Percentiles rank a stretch among this genome's conserved stretches.
Conservation (phyloP, 1,284 basidiomycete genomes). For the Ganoderma leucocontextum region DNA sequence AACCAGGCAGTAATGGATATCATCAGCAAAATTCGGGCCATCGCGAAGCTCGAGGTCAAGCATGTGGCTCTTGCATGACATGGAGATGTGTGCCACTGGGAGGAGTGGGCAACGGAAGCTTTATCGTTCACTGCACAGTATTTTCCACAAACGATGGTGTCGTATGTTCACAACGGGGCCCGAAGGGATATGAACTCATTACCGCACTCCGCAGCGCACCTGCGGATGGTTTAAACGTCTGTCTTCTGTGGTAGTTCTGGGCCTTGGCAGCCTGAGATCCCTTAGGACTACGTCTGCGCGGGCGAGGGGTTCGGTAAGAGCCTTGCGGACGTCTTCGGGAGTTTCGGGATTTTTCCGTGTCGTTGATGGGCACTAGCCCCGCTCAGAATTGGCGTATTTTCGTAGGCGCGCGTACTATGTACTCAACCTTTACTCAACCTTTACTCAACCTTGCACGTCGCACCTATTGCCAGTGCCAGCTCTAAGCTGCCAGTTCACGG, state of each 20-base stretch:
- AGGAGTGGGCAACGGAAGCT: neutral
- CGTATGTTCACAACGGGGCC: neutral
- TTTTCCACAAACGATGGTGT: neutral
- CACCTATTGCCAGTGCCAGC: too few relatives aligned
- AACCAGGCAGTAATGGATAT: slow-evolving; percentile 11
- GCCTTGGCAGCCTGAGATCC: neutral
- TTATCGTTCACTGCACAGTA: neutral
- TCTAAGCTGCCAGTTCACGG: neutral
- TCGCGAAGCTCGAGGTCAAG: slow-evolving; percentile 12
- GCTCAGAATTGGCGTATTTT: too few relatives aligned
- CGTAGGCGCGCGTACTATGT: too few relatives aligned
- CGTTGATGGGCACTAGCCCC: too few relatives aligned
- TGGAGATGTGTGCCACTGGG: neutral
- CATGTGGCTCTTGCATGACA: slow-evolving; percentile 17
- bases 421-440: too few relatives aligned
- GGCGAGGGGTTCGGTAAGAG: neutral
- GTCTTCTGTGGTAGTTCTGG: neutral
- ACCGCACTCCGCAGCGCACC: neutral
- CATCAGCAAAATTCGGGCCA: slow-evolving; percentile 7
- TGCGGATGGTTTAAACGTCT: neutral
- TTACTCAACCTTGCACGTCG: too few relatives aligned
- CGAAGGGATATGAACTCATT: neutral
- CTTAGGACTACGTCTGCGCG: neutral
- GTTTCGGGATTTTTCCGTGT: too few relatives aligned
- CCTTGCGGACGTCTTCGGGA: neutral